Percentiles rank a stretch among this genome's conserved stretches.
These are phyloP conservation scores for Alternaria metachromatica DNA, from an alignment of 2,329 filamentous ascomycete genomes.

Conservation along the genomic window DNA sequence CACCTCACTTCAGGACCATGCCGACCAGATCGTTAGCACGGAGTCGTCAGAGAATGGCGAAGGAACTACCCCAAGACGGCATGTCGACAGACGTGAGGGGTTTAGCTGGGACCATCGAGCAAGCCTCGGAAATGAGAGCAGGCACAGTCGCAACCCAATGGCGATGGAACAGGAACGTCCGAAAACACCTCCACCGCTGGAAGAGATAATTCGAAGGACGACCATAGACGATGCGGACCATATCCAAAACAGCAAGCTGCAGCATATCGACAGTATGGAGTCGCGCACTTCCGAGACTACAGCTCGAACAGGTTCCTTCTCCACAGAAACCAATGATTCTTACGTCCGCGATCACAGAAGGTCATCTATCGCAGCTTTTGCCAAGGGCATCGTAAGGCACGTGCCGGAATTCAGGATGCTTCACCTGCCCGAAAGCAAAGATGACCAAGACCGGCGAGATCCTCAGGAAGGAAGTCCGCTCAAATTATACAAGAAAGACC, in stretches of 20 bases:
- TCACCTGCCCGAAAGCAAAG: slow-evolving; percentile 5
- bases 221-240: slow-evolving; percentile 17
- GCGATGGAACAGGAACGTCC: slow-evolving; percentile 15
- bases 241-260: slow-evolving; percentile 14
- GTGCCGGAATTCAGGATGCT: slow-evolving; percentile 34
- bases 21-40: slow-evolving; percentile 14
- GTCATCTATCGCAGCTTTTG: slow-evolving; percentile 36
- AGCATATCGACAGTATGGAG: slow-evolving; percentile 18
- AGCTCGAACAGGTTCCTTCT: background rate
- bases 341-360: slow-evolving; percentile 18
- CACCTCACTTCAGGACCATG: slow-evolving; percentile 38
- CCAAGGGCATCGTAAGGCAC: slow-evolving; percentile 27
- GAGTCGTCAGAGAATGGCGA: slow-evolving; percentile 2
- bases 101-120: slow-evolving; percentile 30
- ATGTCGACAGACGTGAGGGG: slow-evolving; percentile 32
- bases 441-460: background rate
- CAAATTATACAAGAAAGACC: slow-evolving; percentile 11
- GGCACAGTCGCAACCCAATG: slow-evolving; percentile 16
- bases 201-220: slow-evolving; percentile 25
- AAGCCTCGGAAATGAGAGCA: slow-evolving; percentile 9
- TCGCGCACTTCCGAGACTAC: slow-evolving; percentile 14
- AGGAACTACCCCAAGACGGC: slow-evolving; percentile 18
- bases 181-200: slow-evolving; percentile 26
- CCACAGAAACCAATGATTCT: slow-evolving; percentile 1
- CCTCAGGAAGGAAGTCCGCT: background rate